phyloP scores from a whole-genome alignment of 2,329 filamentous ascomycete species.

The Epichloe uncinata region DNA sequence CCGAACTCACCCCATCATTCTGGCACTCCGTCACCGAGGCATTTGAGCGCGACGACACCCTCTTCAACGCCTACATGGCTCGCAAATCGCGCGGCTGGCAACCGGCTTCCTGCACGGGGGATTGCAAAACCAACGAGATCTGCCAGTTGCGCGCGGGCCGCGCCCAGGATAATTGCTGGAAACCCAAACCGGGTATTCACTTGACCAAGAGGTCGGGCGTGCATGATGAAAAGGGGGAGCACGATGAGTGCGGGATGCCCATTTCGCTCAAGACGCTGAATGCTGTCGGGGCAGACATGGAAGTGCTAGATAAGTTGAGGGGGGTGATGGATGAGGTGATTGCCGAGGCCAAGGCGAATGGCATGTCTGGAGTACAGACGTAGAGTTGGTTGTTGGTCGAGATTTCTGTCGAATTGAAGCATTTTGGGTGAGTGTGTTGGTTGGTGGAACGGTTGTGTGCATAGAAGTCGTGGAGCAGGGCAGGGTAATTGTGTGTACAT shows the following conservation, averaged over 20 bases:
- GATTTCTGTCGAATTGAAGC: too few relatives aligned
- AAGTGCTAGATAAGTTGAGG: slow-evolving; percentile 13
- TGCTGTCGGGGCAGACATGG: slow-evolving; percentile 14
- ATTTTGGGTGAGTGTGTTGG: too few relatives aligned
- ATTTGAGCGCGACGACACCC: slow-evolving; percentile 28
- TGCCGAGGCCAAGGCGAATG: not conserved
- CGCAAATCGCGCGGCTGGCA: slow-evolving; percentile 35
- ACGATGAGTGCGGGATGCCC: slow-evolving; percentile 19
- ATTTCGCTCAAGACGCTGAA: slow-evolving; percentile 14
- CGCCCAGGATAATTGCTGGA: slow-evolving; percentile 37
- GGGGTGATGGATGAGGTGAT: slow-evolving; percentile 6
- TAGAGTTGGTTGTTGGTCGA: not conserved
- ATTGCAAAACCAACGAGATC: slow-evolving; percentile 32
- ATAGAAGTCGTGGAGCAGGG: too few relatives aligned
- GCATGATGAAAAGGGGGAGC: slow-evolving; percentile 7
- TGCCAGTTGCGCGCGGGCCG: slow-evolving; percentile 39
- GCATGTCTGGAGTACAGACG: not conserved
- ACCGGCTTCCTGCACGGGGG: slow-evolving; percentile 24
- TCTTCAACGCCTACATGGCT: slow-evolving; percentile 33
- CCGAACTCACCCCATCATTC: slow-evolving; percentile 40
- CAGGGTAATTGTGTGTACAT: too few relatives aligned
- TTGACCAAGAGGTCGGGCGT: slow-evolving; percentile 16
- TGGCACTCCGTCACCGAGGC: slow-evolving; percentile 43
- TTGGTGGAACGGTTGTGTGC: too few relatives aligned
- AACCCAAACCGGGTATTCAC: slow-evolving; percentile 21